Percentiles rank a stretch among this genome's conserved stretches.
phyloP scores from a whole-genome alignment of 1,139 yeast species.

The Saccharomyces pastorianus region DNA sequence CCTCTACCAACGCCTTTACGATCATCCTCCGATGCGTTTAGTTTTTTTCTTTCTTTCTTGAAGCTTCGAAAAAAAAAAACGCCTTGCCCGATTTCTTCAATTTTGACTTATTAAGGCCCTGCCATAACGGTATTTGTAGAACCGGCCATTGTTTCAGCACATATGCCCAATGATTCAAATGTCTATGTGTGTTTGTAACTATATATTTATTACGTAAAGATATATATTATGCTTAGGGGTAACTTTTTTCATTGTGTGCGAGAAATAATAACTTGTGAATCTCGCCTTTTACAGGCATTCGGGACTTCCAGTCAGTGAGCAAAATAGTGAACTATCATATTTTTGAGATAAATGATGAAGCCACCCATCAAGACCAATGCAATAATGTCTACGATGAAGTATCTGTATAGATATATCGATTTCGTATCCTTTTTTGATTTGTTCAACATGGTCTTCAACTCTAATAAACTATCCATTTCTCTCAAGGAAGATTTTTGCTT shows the following conservation, averaged over 20 bases:
- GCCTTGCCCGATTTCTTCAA: neutral
- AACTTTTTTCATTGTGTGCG: neutral
- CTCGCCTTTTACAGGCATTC: too few relatives aligned
- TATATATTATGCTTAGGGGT: neutral
- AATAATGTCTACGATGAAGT: conserved; percentile 16
- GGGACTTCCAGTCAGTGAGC: neutral
- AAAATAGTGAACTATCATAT: conserved; percentile 27
- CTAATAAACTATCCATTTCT: conserved; percentile 17
- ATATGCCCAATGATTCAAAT: neutral
- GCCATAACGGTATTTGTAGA: too few relatives aligned
- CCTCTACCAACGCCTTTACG: too few relatives aligned
- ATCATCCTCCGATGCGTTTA: neutral
- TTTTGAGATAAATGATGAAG: conserved; percentile 9
- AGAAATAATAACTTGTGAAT: too few relatives aligned
- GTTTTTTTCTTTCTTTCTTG: neutral
- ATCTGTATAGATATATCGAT: conserved; percentile 17
- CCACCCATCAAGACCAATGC: conserved; percentile 9
- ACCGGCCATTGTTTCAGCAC: too few relatives aligned
- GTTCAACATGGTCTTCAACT: conserved; percentile 19
- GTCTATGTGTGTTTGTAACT: neutral
- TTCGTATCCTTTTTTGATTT: conserved; percentile 18
- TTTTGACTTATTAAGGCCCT: neutral
- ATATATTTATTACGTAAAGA: neutral
- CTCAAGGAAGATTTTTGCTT: conserved; percentile 81
- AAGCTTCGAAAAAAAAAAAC: neutral